Conservation (phyloP, 495 filamentous ascomycete species). For the Lepraria neglecta region DNA sequence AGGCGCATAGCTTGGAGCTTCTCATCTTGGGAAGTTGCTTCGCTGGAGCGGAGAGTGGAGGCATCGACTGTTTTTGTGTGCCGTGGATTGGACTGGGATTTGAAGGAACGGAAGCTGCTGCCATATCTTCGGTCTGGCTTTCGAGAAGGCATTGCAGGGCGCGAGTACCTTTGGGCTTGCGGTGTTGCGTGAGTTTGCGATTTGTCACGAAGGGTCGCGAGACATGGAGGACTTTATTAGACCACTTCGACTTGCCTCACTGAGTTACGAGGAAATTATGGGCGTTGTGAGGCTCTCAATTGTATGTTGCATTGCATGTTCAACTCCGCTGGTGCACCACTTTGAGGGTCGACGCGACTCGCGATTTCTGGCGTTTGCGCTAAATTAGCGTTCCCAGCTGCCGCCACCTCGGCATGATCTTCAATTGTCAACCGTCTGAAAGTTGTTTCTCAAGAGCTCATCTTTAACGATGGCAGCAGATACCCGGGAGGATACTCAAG, state of each 20-base stretch:
- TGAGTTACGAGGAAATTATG: too few relatives aligned
- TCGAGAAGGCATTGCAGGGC: constrained; percentile 49
- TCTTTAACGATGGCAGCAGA: constrained; percentile 48
- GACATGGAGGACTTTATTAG: not conserved
- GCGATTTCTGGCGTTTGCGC: constrained; percentile 12
- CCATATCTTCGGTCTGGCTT: constrained; percentile 49
- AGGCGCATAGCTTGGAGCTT: constrained; percentile 78
- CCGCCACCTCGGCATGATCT: constrained; percentile 6
- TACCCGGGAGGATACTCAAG: constrained; percentile 34
- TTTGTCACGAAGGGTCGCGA: not conserved
- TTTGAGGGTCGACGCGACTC: constrained; percentile 1
- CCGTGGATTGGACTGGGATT: constrained; percentile 47
- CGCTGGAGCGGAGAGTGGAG: constrained; percentile 62
- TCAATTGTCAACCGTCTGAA: too few relatives aligned
- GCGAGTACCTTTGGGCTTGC: not conserved
- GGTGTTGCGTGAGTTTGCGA: not conserved
- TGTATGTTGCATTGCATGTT: not conserved
- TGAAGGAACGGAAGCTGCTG: constrained; percentile 46
- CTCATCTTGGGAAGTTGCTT: constrained; percentile 79
- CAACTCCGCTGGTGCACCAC: not conserved
- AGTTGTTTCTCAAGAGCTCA: not conserved
- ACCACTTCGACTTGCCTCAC: not conserved
- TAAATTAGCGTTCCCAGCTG: constrained; percentile 1
- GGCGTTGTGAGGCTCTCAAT: not conserved
- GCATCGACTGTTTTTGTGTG: constrained; percentile 72